phyloP scores from a whole-genome alignment of 1,284 basidiomycete genomes.

The Cryptococcus deneoformans region DNA sequence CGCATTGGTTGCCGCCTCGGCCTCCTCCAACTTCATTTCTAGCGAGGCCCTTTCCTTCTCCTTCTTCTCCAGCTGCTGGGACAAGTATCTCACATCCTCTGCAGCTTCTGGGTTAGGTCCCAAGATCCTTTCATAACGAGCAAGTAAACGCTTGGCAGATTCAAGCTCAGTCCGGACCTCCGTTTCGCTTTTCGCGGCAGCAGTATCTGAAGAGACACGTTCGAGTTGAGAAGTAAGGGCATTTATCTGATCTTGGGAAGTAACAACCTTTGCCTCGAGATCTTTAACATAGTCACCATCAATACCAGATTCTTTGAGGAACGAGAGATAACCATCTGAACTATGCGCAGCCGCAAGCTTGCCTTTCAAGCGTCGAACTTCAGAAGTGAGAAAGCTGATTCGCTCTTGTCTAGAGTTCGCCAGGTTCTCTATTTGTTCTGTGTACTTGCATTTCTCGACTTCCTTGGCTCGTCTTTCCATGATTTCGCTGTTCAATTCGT shows the following conservation, averaged over 20 bases:
- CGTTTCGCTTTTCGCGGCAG: conserved; percentile 14
- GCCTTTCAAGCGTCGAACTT: conserved; percentile 71
- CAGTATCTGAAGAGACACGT: conserved; percentile 18
- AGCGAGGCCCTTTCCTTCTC: conserved; percentile 62
- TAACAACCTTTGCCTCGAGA: conserved; percentile 60
- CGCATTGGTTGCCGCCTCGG: conserved; percentile 63
- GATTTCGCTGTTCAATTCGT: conserved; percentile 70
- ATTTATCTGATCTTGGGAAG: conserved; percentile 24
- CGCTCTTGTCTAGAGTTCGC: conserved; percentile 74
- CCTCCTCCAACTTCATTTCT: conserved; percentile 51
- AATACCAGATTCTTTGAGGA: conserved; percentile 62
- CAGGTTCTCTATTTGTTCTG: conserved; percentile 69
- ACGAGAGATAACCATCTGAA: conserved; percentile 68
- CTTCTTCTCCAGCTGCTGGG: conserved; percentile 60
- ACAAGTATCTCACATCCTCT: conserved; percentile 56
- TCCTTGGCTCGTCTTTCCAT: conserved; percentile 70
- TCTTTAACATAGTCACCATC: conserved; percentile 63
- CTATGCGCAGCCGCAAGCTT: conserved; percentile 71
- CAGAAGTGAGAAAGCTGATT: conserved; percentile 67
- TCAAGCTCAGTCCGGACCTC: conserved; percentile 27
- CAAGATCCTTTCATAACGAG: conserved; percentile 61
- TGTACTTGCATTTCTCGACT: conserved; percentile 58
- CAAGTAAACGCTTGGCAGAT: conserved; percentile 51
- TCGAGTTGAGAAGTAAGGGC: conserved; percentile 23
- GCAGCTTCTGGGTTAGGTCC: conserved; percentile 56